A percentile compares a stretch with the other conserved stretches of the same genome.
Evolutionary conservation across 1,139 yeast genomes (phyloP).

Genomic region (Suhomyces taliae): DNA sequence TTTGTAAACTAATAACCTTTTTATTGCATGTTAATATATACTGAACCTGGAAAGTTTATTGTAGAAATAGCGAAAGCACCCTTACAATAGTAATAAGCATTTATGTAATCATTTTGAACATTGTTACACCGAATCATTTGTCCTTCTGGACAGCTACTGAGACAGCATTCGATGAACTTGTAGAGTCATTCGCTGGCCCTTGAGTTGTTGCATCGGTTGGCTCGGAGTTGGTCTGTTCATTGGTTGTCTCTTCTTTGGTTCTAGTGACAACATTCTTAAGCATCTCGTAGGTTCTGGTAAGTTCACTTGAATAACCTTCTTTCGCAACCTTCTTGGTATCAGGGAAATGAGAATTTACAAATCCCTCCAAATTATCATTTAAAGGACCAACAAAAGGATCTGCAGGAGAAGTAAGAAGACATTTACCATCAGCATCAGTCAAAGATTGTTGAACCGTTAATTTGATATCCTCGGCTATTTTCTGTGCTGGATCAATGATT

Average conservation of each 20-base stretch:
- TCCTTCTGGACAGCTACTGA: no score
- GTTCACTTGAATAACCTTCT: conserved; percentile 51
- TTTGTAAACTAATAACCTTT: conserved; percentile 18
- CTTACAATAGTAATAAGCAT: neutral
- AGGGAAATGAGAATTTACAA: conserved; percentile 50
- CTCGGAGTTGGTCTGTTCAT: neutral
- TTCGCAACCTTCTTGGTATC: conserved; percentile 40
- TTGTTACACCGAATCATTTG: no score
- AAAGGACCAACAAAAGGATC: conserved; percentile 66
- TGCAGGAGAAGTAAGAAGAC: conserved; percentile 36
- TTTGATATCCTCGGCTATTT: conserved; percentile 38
- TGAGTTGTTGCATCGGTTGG: neutral
- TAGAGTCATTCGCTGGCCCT: no score
- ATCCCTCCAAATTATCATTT: conserved; percentile 52
- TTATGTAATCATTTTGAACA: no score
- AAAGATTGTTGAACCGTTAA: conserved; percentile 25
- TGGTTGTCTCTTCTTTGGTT: conserved; percentile 8
- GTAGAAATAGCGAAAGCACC: neutral
- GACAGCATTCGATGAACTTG: no score
- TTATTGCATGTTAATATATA: conserved; percentile 18
- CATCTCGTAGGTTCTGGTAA: conserved; percentile 48
- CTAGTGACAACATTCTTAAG: conserved; percentile 36
- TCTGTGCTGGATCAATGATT: conserved; percentile 45
- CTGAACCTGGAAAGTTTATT: conserved; percentile 6
- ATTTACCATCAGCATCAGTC: conserved; percentile 7